Percentiles rank a stretch among this genome's conserved stretches.
Conservation (phyloP, 345 rosid genomes). For the Acer negundo region DNA sequence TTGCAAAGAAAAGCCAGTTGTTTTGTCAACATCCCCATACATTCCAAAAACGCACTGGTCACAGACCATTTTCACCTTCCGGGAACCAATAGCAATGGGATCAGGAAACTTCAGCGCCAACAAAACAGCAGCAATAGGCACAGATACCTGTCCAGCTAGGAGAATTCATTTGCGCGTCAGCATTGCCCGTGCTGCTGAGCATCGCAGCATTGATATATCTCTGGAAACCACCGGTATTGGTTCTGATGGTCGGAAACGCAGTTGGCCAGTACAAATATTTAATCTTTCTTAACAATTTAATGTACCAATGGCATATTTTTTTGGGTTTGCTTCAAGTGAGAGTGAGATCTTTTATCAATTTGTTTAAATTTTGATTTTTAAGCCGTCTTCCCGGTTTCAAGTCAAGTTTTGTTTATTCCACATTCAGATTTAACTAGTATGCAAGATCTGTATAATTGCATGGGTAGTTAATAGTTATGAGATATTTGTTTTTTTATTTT, state of each 20-base stretch:
- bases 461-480: no score
- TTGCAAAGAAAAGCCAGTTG: slow-evolving; percentile 80
- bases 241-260: slow-evolving; percentile 51
- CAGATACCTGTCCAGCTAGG: slow-evolving; percentile 56
- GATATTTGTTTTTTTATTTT: no score
- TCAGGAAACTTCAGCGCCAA: slow-evolving; percentile 27
- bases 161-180: slow-evolving; percentile 71
- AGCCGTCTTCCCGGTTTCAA: not conserved
- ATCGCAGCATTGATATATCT: slow-evolving; percentile 87
- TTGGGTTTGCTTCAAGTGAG: not conserved
- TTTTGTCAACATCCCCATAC: slow-evolving; percentile 83
- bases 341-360: not conserved
- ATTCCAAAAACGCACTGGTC: slow-evolving; percentile 90
- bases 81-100: slow-evolving; percentile 70
- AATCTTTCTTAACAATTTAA: slow-evolving; percentile 40
- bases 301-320: not conserved
- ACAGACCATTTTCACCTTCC: slow-evolving; percentile 82
- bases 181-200: slow-evolving; percentile 71
- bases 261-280: slow-evolving; percentile 80
- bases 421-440: no score
- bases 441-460: no score
- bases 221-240: slow-evolving; percentile 61
- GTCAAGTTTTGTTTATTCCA: not conserved
- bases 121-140: slow-evolving; percentile 49
- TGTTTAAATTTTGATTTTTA: not conserved